phyloP scores from a whole-genome alignment of 2,329 filamentous ascomycete genomes.

The Xylaria sp. region DNA sequence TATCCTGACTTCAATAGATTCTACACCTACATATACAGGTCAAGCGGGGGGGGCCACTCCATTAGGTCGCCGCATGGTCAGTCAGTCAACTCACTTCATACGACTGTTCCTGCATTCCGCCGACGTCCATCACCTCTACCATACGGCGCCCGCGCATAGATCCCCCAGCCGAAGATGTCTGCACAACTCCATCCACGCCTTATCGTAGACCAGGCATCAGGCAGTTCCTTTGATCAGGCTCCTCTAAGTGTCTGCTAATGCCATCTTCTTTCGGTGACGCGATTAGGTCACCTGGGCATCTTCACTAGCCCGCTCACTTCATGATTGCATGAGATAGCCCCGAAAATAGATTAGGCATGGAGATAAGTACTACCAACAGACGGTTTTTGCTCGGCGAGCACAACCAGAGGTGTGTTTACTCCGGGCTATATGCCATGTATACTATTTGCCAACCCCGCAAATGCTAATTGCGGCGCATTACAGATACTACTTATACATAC shows the following conservation, averaged over 20 bases:
- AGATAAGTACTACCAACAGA: constrained; percentile 4
- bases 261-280: constrained; percentile 19
- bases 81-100: neutral
- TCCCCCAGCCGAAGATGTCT: neutral
- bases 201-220: constrained; percentile 4
- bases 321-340: constrained; percentile 2
- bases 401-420: neutral
- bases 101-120: constrained; percentile 22
- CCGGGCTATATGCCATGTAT: neutral
- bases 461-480: constrained; percentile 6
- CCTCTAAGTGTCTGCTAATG: neutral
- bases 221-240: constrained; percentile 4
- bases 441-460: constrained; percentile 18
- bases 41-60: neutral
- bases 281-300: constrained; percentile 23
- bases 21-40: neutral
- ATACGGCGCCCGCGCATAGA: neutral
- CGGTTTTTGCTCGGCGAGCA: neutral
- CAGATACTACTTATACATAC: neutral
- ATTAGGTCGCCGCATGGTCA: constrained; percentile 16
- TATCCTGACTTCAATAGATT: neutral
- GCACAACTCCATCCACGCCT: constrained; percentile 11
- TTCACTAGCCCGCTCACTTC: constrained; percentile 6
- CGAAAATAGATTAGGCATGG: constrained; percentile 14
- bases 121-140: constrained; percentile 16